phyloP scores from a whole-genome alignment of 345 rosid genomes.

The Excoecaria agallocha region DNA sequence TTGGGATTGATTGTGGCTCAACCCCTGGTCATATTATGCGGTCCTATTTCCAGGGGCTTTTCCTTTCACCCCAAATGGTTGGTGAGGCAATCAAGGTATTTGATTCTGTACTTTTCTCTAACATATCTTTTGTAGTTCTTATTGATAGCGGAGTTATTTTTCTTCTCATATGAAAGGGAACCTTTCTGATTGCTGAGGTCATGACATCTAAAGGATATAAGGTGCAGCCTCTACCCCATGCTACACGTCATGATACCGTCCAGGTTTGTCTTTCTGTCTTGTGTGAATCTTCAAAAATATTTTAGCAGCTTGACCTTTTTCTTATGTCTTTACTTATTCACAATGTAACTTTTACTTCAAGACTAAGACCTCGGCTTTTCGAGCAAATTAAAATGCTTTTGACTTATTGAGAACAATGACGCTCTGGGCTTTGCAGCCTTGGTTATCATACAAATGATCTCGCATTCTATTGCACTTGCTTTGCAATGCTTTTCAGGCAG shows the following conservation, averaged over 20 bases:
- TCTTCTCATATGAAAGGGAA: conserved; percentile 40
- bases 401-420: neutral
- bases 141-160: conserved; percentile 5
- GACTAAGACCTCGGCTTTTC: neutral
- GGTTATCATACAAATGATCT: conserved; percentile 5
- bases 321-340: neutral
- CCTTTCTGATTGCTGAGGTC: conserved; percentile 58
- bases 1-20: conserved; percentile 66
- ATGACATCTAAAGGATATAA: conserved; percentile 64
- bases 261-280: conserved; percentile 40
- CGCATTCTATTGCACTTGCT: conserved; percentile 1
- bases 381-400: too few relatives aligned
- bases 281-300: neutral
- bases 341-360: neutral
- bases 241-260: conserved; percentile 54
- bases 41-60: conserved; percentile 59
- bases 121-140: neutral
- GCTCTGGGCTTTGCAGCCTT: neutral
- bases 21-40: conserved; percentile 59
- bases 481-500: conserved; percentile 47
- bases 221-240: conserved; percentile 63
- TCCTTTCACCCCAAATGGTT: conserved; percentile 70
- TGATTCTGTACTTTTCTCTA: conserved; percentile 13
- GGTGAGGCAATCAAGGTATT: conserved; percentile 66
- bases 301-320: neutral